Percentiles rank a stretch among this genome's conserved stretches.
Evolutionary conservation across 1,284 basidiomycete species (phyloP).

Genomic region (Hypsizygus ulmarius): DNA sequence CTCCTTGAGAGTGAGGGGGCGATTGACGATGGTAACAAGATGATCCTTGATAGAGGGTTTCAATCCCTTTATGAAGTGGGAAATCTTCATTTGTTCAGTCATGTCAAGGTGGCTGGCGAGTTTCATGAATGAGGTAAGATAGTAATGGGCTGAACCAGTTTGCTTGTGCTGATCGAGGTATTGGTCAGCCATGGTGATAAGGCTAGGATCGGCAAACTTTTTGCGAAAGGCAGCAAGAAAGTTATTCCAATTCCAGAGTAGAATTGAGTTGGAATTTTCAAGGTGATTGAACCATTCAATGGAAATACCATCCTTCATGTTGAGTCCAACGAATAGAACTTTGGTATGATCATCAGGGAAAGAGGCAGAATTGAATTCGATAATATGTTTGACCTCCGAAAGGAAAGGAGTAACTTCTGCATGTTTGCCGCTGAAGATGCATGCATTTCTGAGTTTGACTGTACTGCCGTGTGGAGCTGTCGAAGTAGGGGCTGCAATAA

Average conservation of each 20-base stretch:
- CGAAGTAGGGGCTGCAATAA: background rate
- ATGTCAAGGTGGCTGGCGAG: constrained; percentile 22
- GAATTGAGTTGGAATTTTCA: constrained; percentile 1
- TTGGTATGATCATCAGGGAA: constrained; percentile 7
- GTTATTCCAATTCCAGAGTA: constrained; percentile 19
- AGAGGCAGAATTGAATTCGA: background rate
- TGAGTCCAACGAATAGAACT: constrained; percentile 1
- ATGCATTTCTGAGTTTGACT: background rate
- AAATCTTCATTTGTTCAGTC: constrained; percentile 25
- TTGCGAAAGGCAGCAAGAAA: constrained; percentile 24
- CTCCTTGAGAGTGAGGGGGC: constrained; percentile 1
- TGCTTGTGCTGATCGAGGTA: constrained; percentile 26
- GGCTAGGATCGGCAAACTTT: constrained; percentile 27
- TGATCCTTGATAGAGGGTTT: background rate
- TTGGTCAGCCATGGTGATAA: constrained; percentile 17
- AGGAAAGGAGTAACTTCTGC: constrained; percentile 2
- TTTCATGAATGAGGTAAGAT: constrained; percentile 25
- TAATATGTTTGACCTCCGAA: background rate
- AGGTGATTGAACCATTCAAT: constrained; percentile 9
- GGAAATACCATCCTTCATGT: constrained; percentile 5
- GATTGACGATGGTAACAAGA: background rate
- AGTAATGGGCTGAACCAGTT: constrained; percentile 23
- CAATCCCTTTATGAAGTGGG: constrained; percentile 5
- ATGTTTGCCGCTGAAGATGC: constrained; percentile 5
- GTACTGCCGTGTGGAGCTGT: background rate